These are phyloP conservation scores for Mycena rosella DNA, from an alignment of 768 basidiomycete species.

Conservation along the genomic window DNA sequence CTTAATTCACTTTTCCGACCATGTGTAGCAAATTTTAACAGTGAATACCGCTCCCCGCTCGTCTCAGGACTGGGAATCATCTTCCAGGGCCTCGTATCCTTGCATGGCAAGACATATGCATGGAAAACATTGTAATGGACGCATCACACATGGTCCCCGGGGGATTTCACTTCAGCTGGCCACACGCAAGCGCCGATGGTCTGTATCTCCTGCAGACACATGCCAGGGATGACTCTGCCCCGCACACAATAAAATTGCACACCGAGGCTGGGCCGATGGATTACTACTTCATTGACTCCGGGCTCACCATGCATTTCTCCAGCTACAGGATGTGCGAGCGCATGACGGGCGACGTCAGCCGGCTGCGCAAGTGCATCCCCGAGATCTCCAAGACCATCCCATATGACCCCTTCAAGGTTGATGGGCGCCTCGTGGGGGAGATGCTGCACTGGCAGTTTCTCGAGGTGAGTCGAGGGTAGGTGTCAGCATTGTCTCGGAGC, in stretches of 20 bases:
- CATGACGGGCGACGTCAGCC: background rate
- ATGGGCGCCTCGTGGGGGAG: background rate
- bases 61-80: background rate
- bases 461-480: background rate
- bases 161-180: background rate
- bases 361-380: background rate
- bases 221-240: background rate
- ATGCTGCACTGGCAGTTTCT: background rate
- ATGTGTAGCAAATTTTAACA: too few species aligned
- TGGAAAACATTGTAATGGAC: background rate
- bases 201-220: background rate
- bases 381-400: slow-evolving; percentile 1
- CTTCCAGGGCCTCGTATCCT: background rate
- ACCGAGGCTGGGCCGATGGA: background rate
- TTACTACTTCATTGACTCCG: slow-evolving; percentile 2
- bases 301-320: background rate
- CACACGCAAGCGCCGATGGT: background rate
- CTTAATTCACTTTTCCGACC: too few species aligned
- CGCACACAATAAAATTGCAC: background rate
- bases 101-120: background rate
- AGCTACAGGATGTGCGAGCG: background rate
- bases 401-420: slow-evolving; percentile 5
- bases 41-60: too few species aligned
- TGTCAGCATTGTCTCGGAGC: background rate
- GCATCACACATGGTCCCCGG: slow-evolving; percentile 6